These are phyloP conservation scores for Trypanosoma avium DNA, from an alignment of 208 protist species.

Conservation along the genomic window DNA sequence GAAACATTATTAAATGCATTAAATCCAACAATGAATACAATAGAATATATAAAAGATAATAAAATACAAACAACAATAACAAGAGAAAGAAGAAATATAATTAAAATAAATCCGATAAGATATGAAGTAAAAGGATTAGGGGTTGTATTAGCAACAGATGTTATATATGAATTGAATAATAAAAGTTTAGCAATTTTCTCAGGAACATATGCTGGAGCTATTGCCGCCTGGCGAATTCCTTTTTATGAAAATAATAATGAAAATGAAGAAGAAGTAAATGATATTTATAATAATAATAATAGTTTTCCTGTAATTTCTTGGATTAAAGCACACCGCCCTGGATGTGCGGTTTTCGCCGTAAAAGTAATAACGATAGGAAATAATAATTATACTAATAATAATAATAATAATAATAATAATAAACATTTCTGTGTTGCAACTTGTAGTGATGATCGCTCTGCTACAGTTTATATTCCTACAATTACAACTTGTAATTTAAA, in stretches of 20 bases:
- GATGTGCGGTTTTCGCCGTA: conserved; percentile 75
- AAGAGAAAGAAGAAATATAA: no score
- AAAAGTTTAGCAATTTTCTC: conserved; percentile 31
- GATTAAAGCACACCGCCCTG: conserved; percentile 42
- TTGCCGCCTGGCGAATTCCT: conserved; percentile 43
- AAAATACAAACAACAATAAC: no score
- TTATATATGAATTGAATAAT: conserved; percentile 20
- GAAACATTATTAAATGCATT: neutral
- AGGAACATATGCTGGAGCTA: conserved; percentile 55
- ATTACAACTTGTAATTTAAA: neutral
- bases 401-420: neutral
- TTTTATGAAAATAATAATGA: neutral
- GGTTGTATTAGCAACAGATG: conserved; percentile 49
- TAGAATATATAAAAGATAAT: neutral
- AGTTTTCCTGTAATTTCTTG: conserved; percentile 7
- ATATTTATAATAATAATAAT: neutral
- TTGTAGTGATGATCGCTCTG: conserved; percentile 79
- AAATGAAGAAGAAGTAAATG: neutral
- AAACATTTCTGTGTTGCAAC: conserved; percentile 42
- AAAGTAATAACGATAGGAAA: neutral
- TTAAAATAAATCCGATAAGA: no score
- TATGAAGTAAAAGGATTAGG: conserved; percentile 25
- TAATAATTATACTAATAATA: neutral
- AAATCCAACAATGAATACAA: neutral
- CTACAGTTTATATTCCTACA: conserved; percentile 35